Base-by-base conservation (phyloP, 768 basidiomycete genomes). In the Panus rudis region DNA sequence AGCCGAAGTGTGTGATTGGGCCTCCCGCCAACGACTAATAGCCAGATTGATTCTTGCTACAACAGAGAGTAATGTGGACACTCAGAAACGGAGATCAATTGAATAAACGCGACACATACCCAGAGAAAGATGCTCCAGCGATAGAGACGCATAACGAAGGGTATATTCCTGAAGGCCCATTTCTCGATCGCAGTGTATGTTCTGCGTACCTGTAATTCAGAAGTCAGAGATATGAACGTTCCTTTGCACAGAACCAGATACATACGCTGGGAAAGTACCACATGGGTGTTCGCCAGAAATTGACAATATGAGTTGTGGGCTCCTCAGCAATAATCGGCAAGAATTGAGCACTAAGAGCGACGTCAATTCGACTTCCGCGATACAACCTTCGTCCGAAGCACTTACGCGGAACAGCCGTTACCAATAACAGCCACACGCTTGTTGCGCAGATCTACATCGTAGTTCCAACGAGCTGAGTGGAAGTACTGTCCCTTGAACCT, bases 381-480 rank as follows among this genome's bases (percentile, higher is more conserved):
- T 14, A 41, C n/a, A 6, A 28, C 19, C 21, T 4, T 14, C 22
- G 33, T 27, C 25, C 22, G 12, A 33, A 5, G 16, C 11, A 42
- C 54, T 8, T 26, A 58, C 34, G 53, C 61, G 3, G 57, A 56
- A 16, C 54, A 54, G 4, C 63, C 61, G 39, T 58, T 64, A n/a
- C 64, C 64, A 19, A 64, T 53, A 4, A 66, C 49, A 0, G 56
- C 64, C 12, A 66, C 53, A 17, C 47, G 45, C 46, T 63, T 63
- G 2, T 52, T 51, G 21, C 32, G 20, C 6, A 63, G 47, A 4
- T 51, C 37, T 3, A 64, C 48, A 19, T 50, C 48, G 19, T 54
- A 45, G 4, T 52, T 25, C 63, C 63, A 66, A 6, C 45, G 20
- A 11, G 58, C 50, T 2, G 59, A 56, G 37, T 66, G 64, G 30